Conservation (phyloP, 495 filamentous ascomycete genomes). For the Neurospora sp. region DNA sequence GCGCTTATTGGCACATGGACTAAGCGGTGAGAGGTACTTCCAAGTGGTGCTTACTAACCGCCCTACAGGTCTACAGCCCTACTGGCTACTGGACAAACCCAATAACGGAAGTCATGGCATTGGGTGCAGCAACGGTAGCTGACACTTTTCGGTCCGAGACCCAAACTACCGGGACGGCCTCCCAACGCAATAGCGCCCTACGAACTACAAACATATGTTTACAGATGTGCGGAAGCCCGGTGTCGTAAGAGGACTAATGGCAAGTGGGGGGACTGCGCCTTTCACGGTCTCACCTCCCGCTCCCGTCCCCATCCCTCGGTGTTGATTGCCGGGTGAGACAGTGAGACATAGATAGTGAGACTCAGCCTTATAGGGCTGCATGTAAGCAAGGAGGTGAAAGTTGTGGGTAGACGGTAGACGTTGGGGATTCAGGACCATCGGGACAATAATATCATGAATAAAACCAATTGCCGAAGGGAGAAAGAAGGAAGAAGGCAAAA, state of each 20-base stretch:
- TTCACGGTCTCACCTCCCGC: not conserved
- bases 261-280: not conserved
- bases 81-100: not conserved
- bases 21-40: no score
- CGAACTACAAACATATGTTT: no score
- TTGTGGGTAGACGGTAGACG: no score
- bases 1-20: no score
- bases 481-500: not conserved
- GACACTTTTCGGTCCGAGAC: not conserved
- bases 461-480: no score
- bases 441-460: no score
- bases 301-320: not conserved
- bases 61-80: not conserved
- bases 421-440: no score
- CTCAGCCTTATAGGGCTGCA: not conserved
- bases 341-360: not conserved
- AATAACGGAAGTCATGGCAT: not conserved
- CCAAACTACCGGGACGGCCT: not conserved
- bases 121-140: no score
- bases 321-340: not conserved
- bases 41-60: no score
- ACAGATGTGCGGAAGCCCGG: no score
- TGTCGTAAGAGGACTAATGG: not conserved
- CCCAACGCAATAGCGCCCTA: not conserved
- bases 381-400: no score